Evolutionary conservation across 768 basidiomycete species (phyloP), one percentile per base, ranked within the genome.

Genomic region (Podaxis sp.): DNA sequence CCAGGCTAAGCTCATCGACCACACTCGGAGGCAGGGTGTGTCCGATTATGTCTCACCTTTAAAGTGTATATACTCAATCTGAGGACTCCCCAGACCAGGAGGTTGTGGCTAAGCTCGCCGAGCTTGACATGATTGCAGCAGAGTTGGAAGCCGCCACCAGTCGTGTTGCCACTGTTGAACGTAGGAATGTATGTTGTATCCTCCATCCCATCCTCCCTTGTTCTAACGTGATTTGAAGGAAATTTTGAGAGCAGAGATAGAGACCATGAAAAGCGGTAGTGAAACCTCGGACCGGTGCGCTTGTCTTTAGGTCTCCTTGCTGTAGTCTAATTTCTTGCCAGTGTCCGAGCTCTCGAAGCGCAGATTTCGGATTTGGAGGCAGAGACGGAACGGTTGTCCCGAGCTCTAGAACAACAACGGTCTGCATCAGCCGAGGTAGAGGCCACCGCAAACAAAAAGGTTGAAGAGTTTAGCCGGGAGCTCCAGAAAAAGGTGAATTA

Each of bases 101-200:
- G 72, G 90, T 93, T 9, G 82, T 95, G 4, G 85, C 94, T 1
- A 92, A 95, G 66, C 83, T 98, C 22, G 90, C 92, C 0, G 96
- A 99, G 72, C 83, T 96, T 61, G 97, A 99, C 71, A 92, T 98
- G 87, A 87, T 98, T 68, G 90, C 92, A 26, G 92, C 91, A 12
- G 97, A 99, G 77, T 80, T 99, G 46, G 94, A 96, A 68, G 85
- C 95, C 17, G 95, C 97, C n/a, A 99, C 96, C 69, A 92, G 87
- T 69, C 87, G 96, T 17, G 92, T 98, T 2, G 93, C 92, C 0
- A 87, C 90, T 2, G 90, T 99, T 40, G 96, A 99, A 75, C 84
- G 95, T 65, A 84, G 97, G 56, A 99, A 99, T 77, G 94, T 95
- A 66, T 61, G 84, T 72, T 19, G 8, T 51, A 44, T 61, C 40